These are phyloP conservation scores for Leccinum truebloodii DNA, from an alignment of 768 basidiomycete genomes.

Conservation along the genomic window DNA sequence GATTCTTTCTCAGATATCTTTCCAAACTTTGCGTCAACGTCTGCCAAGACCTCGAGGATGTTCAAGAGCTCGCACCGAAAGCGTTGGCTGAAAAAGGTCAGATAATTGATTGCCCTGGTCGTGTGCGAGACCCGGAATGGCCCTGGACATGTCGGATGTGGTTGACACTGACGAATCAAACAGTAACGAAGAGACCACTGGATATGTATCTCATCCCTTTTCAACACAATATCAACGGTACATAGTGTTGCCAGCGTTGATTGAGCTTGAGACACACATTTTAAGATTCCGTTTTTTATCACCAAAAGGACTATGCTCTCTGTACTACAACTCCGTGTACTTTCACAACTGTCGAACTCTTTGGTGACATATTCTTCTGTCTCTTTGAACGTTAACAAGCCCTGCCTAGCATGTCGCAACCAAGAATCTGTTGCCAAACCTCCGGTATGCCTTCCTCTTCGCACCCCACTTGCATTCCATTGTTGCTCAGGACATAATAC, in stretches of 20 bases:
- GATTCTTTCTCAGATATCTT: slow-evolving; percentile 77
- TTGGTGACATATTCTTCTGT: background rate
- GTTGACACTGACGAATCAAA: no score
- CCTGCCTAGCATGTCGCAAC: slow-evolving; percentile 39
- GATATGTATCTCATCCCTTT: no score
- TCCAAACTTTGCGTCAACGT: slow-evolving; percentile 73
- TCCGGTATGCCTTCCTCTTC: slow-evolving; percentile 71
- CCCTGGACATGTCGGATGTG: no score
- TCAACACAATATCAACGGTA: no score
- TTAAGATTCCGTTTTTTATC: no score
- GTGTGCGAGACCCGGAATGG: no score
- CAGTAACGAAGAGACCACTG: no score
- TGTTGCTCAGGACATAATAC: slow-evolving; percentile 70
- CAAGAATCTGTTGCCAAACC: slow-evolving; percentile 62
- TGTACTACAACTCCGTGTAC: background rate
- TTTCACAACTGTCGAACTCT: background rate
- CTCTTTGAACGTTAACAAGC: background rate
- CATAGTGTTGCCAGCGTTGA: no score
- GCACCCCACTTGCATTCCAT: slow-evolving; percentile 73
- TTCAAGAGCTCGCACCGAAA: slow-evolving; percentile 59
- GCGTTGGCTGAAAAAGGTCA: slow-evolving; percentile 53
- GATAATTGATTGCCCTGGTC: no score
- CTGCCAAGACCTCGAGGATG: slow-evolving; percentile 69
- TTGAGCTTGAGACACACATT: no score
- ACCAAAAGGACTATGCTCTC: no score